Evolutionary conservation across 176 grass and related monocot genomes (phyloP).

Genomic region (Eremochloa ophiuroides): DNA sequence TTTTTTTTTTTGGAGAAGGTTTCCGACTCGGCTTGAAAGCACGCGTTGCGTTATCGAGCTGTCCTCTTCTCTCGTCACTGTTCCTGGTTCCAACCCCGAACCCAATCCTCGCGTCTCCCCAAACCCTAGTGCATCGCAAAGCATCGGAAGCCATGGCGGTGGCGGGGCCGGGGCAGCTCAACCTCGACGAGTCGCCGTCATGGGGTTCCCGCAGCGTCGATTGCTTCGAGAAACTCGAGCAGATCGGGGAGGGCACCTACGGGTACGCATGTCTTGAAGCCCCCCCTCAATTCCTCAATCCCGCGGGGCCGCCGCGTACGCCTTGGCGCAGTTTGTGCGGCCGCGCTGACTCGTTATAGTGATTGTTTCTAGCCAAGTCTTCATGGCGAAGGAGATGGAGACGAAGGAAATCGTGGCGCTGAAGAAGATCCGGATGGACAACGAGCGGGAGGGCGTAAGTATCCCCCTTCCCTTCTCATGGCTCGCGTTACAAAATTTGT

Average conservation of each 20-base stretch:
- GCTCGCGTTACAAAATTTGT: background rate
- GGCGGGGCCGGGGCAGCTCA: conserved; percentile 60
- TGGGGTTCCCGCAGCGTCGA: conserved; percentile 53
- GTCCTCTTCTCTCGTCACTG: background rate
- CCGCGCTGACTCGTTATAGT: background rate
- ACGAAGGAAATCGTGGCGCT: conserved; percentile 83
- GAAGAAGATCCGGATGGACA: conserved; percentile 97
- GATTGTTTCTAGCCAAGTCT: conserved; percentile 58
- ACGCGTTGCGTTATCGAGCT: background rate
- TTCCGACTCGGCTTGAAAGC: background rate
- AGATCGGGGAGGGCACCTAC: conserved; percentile 29
- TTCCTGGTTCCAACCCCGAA: background rate
- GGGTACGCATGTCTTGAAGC: conserved; percentile 10
- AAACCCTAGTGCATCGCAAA: conserved; percentile 28
- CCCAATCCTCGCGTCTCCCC: background rate
- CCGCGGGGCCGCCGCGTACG: background rate
- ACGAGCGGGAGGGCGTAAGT: conserved; percentile 70
- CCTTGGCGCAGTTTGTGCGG: background rate
- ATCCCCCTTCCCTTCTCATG: background rate
- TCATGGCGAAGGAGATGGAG: conserved; percentile 80
- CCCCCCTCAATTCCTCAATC: background rate
- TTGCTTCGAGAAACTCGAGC: conserved; percentile 29
- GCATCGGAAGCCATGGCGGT: conserved; percentile 42
- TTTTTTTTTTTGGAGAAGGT: too few relatives aligned
- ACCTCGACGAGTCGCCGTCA: conserved; percentile 53